phyloP scores from a whole-genome alignment of 345 rosid genomes.

The Brassica incana region DNA sequence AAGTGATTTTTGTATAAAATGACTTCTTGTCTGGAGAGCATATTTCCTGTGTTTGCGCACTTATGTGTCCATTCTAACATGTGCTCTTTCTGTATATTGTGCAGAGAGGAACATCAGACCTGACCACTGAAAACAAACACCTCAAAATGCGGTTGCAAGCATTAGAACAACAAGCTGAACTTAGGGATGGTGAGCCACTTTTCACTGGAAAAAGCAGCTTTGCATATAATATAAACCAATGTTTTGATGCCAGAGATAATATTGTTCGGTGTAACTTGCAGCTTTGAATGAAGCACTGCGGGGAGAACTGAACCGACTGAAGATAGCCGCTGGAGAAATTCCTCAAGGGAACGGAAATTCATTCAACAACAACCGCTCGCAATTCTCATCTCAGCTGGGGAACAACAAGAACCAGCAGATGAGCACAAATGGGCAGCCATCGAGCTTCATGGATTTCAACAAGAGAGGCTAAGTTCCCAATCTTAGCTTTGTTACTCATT shows the following conservation, averaged over 20 bases:
- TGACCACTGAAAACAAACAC: constrained; percentile 39
- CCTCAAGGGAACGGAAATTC: constrained; percentile 62
- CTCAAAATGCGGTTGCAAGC: constrained; percentile 40
- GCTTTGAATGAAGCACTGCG: constrained; percentile 79
- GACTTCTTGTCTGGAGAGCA: not conserved
- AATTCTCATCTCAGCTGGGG: constrained; percentile 52
- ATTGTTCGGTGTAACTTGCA: constrained; percentile 34
- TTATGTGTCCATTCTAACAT: not conserved
- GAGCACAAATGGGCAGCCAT: constrained; percentile 44
- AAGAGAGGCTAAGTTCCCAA: constrained; percentile 39
- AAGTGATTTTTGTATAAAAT: not conserved
- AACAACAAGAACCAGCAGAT: constrained; percentile 48
- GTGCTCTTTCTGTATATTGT: constrained; percentile 2
- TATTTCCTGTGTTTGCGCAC: not conserved
- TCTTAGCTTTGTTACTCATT: constrained; percentile 24
- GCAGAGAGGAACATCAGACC: constrained; percentile 41
- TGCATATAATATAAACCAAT: not conserved
- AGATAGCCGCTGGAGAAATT: constrained; percentile 69
- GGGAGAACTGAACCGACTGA: constrained; percentile 91
- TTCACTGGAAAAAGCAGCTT: not conserved
- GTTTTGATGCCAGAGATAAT: not conserved
- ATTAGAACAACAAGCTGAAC: constrained; percentile 37
- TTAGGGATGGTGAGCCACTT: constrained; percentile 32
- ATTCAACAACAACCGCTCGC: constrained; percentile 40
- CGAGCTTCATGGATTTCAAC: constrained; percentile 52